Conservation (phyloP, 2,329 filamentous ascomycete species). For the Reticulascus tulasneorum region DNA sequence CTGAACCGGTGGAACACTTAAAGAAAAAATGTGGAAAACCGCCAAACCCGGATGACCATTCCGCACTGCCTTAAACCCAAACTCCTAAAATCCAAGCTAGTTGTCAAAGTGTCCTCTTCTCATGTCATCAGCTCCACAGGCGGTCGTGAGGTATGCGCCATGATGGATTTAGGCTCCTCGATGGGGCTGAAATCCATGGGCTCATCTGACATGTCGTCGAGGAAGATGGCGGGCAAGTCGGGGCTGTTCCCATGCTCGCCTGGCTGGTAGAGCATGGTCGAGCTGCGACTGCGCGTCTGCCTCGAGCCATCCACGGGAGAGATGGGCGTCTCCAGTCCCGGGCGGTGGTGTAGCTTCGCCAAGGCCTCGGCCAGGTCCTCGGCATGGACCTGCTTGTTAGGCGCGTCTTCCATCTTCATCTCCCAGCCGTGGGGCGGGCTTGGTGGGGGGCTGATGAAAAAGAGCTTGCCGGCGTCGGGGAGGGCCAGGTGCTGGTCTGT, state of each 20-base stretch:
- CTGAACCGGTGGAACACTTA: too few relatives aligned
- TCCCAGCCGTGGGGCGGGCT: constrained; percentile 67
- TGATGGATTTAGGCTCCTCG: constrained; percentile 41
- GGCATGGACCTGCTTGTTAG: constrained; percentile 66
- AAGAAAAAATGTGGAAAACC: constrained; percentile 18
- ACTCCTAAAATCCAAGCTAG: constrained; percentile 9
- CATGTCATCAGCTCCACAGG: constrained; percentile 66
- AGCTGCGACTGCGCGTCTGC: constrained; percentile 53
- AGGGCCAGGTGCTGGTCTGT: constrained; percentile 59
- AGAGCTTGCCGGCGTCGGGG: constrained; percentile 66
- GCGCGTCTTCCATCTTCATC: constrained; percentile 63
- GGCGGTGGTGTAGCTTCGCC: constrained; percentile 53
- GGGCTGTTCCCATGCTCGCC: constrained; percentile 47
- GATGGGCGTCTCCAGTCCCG: constrained; percentile 27
- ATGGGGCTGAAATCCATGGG: constrained; percentile 41
- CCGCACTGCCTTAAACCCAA: not conserved
- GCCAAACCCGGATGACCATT: constrained; percentile 25
- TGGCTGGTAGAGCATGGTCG: constrained; percentile 63
- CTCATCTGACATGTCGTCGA: constrained; percentile 63
- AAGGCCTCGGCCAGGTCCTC: constrained; percentile 66
- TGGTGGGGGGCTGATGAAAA: constrained; percentile 69
- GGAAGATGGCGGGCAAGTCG: constrained; percentile 59
- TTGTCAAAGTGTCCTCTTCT: constrained; percentile 11
- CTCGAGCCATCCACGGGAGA: constrained; percentile 37
- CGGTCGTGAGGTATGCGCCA: constrained; percentile 58